Evolutionary conservation across 345 rosid genomes (phyloP).

Genomic region (Carallia pectinifolia): DNA sequence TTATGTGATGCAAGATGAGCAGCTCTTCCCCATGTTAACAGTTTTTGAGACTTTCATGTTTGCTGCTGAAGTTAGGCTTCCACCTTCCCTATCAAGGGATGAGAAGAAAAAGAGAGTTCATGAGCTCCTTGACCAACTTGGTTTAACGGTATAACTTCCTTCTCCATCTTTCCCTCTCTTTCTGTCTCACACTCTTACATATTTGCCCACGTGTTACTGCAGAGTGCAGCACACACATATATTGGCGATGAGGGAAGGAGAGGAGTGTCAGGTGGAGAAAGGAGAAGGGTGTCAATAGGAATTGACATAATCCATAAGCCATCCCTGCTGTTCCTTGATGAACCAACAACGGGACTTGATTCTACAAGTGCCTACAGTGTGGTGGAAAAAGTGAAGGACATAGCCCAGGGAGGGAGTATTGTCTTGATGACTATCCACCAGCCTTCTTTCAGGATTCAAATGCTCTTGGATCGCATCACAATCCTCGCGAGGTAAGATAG

Average conservation of each 20-base stretch:
- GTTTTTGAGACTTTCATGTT: slow-evolving; percentile 82
- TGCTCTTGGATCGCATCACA: slow-evolving; percentile 55
- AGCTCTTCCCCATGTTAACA: slow-evolving; percentile 72
- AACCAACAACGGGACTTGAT: slow-evolving; percentile 91
- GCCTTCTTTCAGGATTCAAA: slow-evolving; percentile 62
- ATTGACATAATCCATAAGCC: slow-evolving; percentile 86
- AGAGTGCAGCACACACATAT: slow-evolving; percentile 49
- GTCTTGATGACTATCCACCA: slow-evolving; percentile 82
- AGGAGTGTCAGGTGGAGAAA: slow-evolving; percentile 83
- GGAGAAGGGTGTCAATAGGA: slow-evolving; percentile 77
- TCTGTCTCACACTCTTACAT: neutral
- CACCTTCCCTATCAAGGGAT: slow-evolving; percentile 58
- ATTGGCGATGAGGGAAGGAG: slow-evolving; percentile 82
- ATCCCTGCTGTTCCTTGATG: slow-evolving; percentile 70
- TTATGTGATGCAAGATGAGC: slow-evolving; percentile 92
- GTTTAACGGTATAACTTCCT: slow-evolving; percentile 45
- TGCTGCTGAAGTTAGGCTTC: slow-evolving; percentile 80
- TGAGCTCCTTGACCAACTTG: slow-evolving; percentile 68
- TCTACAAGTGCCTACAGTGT: slow-evolving; percentile 82
- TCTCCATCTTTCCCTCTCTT: neutral
- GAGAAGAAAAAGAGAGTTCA: slow-evolving; percentile 67
- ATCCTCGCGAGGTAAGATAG: slow-evolving; percentile 23
- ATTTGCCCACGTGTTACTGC: neutral
- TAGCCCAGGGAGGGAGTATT: slow-evolving; percentile 68
- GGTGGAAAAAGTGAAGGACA: slow-evolving; percentile 78